These are phyloP conservation scores for Populus ilicifolia DNA, from an alignment of 345 rosid genomes.

Conservation along the genomic window DNA sequence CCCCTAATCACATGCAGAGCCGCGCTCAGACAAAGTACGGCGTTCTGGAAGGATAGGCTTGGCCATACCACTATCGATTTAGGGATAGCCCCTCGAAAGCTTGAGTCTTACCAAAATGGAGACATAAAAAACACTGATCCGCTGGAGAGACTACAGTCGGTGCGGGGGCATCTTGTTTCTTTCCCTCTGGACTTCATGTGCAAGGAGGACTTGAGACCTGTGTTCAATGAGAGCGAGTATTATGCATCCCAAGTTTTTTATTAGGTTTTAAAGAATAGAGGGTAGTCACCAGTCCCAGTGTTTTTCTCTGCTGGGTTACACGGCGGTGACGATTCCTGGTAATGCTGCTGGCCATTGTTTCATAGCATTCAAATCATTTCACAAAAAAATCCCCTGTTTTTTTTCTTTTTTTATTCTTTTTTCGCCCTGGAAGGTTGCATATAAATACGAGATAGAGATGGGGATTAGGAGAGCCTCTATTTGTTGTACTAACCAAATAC, in stretches of 20 bases:
- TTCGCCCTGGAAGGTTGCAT: background rate
- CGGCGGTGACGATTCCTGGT: background rate
- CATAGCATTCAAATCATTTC: background rate
- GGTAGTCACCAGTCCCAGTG: background rate
- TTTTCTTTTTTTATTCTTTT: background rate
- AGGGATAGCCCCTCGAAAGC: constrained; percentile 76
- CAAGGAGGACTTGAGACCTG: constrained; percentile 88
- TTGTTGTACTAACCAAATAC: constrained; percentile 5
- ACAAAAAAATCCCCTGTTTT: background rate
- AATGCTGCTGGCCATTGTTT: background rate
- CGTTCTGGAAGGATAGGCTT: constrained; percentile 68
- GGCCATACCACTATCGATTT: constrained; percentile 86
- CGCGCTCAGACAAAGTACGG: constrained; percentile 61
- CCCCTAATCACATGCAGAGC: constrained; percentile 33
- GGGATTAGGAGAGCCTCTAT: background rate
- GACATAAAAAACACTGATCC: constrained; percentile 54
- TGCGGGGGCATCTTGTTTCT: constrained; percentile 86
- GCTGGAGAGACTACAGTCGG: constrained; percentile 55
- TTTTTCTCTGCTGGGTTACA: background rate
- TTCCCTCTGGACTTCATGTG: constrained; percentile 93
- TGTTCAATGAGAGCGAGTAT: constrained; percentile 91
- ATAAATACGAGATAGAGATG: constrained; percentile 1
- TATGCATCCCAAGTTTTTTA: constrained; percentile 96
- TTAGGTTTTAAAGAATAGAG: constrained; percentile 21
- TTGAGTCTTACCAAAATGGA: constrained; percentile 66